Evolutionary conservation across 225 moss, liverwort and hornwort species (phyloP).

Genomic region (Antitrichia curtipendula): DNA sequence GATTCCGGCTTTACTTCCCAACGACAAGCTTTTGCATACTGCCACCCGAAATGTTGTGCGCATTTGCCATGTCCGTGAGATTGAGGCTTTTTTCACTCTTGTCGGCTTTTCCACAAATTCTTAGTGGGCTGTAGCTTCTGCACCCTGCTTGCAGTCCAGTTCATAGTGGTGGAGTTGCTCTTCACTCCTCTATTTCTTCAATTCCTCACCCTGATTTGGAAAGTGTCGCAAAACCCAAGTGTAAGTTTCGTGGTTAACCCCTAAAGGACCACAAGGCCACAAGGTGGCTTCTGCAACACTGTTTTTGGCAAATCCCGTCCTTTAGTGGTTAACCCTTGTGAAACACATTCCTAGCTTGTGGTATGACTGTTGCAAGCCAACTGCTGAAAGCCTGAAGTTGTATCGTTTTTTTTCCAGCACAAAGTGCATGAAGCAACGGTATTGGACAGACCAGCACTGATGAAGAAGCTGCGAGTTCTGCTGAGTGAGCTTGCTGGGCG

Average conservation of each 20-base stretch:
- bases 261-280: neutral
- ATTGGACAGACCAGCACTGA: constrained; percentile 43
- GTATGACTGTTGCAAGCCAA: neutral
- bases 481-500: constrained; percentile 56
- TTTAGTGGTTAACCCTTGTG: neutral
- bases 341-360: neutral
- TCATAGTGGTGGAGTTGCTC: neutral
- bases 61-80: neutral
- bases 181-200: neutral
- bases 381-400: neutral
- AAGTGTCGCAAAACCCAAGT: neutral
- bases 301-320: neutral
- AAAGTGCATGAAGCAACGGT: constrained; percentile 46
- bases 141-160: neutral
- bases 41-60: neutral
- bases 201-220: neutral
- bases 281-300: neutral
- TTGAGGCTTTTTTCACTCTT: neutral
- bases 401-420: constrained; percentile 13
- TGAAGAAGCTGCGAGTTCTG: constrained; percentile 52
- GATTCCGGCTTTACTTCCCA: neutral
- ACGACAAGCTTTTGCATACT: neutral
- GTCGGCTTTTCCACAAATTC: neutral
- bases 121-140: neutral
- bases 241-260: neutral